Base-by-base conservation (phyloP, 1,139 yeast genomes). In the Yamadazyma blattariae region DNA sequence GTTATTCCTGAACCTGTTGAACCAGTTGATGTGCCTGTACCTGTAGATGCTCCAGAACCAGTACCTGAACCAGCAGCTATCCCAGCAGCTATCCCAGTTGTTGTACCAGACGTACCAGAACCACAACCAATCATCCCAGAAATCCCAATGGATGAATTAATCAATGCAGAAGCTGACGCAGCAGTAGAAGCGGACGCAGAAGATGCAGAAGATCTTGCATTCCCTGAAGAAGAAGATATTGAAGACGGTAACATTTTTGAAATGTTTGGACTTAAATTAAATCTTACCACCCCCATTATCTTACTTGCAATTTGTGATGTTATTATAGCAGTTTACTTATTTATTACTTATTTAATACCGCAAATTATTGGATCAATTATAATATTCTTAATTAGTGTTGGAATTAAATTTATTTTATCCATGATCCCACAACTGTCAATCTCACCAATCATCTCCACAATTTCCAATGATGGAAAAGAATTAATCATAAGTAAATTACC, bases 261-360 rank as follows among this genome's bases (percentile, higher is more conserved):
- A 36, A 39, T 63, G 9, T 52, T 70, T 25, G 74, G 74, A 1
- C 48, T 69, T 33, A 56, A 55, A 27, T 51, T 68, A 34, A 58
- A 63, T 33, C 34, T 67, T 14, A 45, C 52, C 11, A 61, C 71
- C 4, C 76, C 76, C 0, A 36, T 70, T 5, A 45, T 61, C 20
- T 50, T 67, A 23, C 57, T 66, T 63, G 30, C 57, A 2, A 29
- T 66, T 20, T 60, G 76, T 24, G 71, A 78, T 41, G 46, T 66
- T 2, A 55, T 74, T 17, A 61, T 76, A 7, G 52, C 72, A 1
- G 54, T 63, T 1, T 73, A 71, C 35, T 50, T 79, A 31, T 61
- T 73, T 24, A 35, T 66, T 6, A 61, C 77, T 3, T 82, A 79
- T 48, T 61, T 75, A 25, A 44, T 79, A 2, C 89, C 89, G 1